Percentiles rank a stretch among this genome's conserved stretches.
phyloP scores from a whole-genome alignment of 2,329 filamentous ascomycete genomes.

The Cadophora sp. region DNA sequence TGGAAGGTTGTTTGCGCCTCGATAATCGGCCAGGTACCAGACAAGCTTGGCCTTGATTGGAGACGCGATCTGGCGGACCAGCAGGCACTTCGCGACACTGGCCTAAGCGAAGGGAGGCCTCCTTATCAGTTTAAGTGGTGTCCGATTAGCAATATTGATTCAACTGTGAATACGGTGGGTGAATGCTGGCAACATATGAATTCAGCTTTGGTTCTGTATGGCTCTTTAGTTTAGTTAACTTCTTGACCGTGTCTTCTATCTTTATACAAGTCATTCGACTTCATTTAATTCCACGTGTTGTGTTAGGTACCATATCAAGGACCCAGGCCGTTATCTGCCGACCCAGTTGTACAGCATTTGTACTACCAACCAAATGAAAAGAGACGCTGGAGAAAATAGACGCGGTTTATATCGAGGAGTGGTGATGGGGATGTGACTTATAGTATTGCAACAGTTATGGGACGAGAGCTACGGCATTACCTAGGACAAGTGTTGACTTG shows the following conservation, averaged over 20 bases:
- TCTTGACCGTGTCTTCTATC: too few relatives aligned
- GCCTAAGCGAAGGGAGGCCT: constrained; percentile 1
- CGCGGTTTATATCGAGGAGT: neutral
- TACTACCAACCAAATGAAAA: neutral
- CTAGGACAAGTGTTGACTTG: neutral
- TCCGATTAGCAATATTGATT: neutral
- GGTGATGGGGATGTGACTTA: neutral
- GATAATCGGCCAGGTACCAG: constrained; percentile 12
- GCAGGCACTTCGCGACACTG: constrained; percentile 5
- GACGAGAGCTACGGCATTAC: neutral
- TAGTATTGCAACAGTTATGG: neutral
- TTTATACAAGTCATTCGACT: neutral
- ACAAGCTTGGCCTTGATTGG: constrained; percentile 3
- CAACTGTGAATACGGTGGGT: neutral
- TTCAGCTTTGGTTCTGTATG: neutral
- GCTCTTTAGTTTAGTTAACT: neutral
- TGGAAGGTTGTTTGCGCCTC: constrained; percentile 13
- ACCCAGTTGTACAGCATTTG: neutral
- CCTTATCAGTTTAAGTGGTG: constrained; percentile 19
- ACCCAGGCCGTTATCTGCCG: too few relatives aligned
- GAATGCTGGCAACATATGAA: neutral
- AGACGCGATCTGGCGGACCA: constrained; percentile 10
- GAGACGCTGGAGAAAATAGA: neutral
- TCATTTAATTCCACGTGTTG: neutral
- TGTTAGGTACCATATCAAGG: too few relatives aligned